A percentile compares a stretch with the other conserved stretches of the same genome.
phyloP scores from a whole-genome alignment of 768 basidiomycete genomes.

The Agrocybe pediades region DNA sequence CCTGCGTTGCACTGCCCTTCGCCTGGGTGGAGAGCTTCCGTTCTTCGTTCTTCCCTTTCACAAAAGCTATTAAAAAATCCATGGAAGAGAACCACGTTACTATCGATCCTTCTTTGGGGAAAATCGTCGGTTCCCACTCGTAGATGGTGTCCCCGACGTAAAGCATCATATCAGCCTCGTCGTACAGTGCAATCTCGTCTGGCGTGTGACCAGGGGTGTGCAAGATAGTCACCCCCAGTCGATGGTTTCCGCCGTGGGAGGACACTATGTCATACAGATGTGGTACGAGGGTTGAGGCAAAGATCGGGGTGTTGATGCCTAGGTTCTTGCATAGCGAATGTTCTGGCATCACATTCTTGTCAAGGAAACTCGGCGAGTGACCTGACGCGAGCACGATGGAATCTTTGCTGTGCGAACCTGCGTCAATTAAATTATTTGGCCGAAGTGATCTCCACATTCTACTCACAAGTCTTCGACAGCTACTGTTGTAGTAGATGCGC shows the following conservation, averaged over 20 bases:
- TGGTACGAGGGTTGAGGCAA: slow-evolving; percentile 46
- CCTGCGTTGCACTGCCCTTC: slow-evolving; percentile 17
- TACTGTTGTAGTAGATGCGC: slow-evolving; percentile 28
- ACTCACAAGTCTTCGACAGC: slow-evolving; percentile 51
- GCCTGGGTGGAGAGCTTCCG: not conserved
- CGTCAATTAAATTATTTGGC: not conserved
- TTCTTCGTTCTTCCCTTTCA: slow-evolving; percentile 26
- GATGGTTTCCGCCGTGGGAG: slow-evolving; percentile 14
- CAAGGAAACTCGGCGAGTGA: slow-evolving; percentile 47
- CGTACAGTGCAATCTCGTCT: slow-evolving; percentile 58
- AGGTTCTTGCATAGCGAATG: slow-evolving; percentile 48
- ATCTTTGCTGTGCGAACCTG: slow-evolving; percentile 30
- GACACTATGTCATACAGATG: slow-evolving; percentile 37
- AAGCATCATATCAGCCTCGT: slow-evolving; percentile 48
- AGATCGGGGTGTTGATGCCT: slow-evolving; percentile 43
- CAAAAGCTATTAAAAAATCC: slow-evolving; percentile 43
- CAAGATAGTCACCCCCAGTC: slow-evolving; percentile 43
- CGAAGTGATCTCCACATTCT: not conserved
- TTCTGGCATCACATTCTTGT: slow-evolving; percentile 37
- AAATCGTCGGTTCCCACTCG: slow-evolving; percentile 56
- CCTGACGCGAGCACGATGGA: slow-evolving; percentile 50
- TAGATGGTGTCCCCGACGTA: slow-evolving; percentile 62
- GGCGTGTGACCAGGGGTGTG: slow-evolving; percentile 64
- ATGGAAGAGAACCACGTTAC: slow-evolving; percentile 48
- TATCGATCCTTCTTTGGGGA: slow-evolving; percentile 56